Base-by-base conservation (phyloP, 2,329 filamentous ascomycete genomes). In the Anthostomella pinea region DNA sequence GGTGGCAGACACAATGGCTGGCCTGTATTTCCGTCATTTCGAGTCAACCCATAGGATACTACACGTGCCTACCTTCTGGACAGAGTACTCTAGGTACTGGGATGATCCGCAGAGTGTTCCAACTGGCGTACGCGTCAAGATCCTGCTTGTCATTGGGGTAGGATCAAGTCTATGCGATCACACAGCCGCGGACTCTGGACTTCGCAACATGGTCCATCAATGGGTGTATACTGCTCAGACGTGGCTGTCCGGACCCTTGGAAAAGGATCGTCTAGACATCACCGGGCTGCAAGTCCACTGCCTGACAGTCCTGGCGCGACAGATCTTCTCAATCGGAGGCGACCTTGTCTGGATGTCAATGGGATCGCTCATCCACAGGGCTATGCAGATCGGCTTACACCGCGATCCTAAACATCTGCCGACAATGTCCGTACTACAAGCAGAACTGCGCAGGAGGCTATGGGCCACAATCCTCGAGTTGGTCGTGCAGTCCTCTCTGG, bases 21-120 rank as follows among this genome's bases (percentile, higher is more conserved):
- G 51, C 1, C 44, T 69, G 1, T 81, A 80, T 52, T 67, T 77
- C 27, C 53, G 54, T 3, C 69, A 58, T 0, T 77, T 73, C 39
- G 76, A 77, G 40, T 66, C 63, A 2, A 63, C 65, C 0, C 68
- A 75, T 33, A 67, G 73, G 3, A 69, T 80, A 28, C 51, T 80
- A 0, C 75, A 80, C 36, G 52, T 61, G 4, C 73, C 74, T 0
- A 69, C 64, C 0, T 81, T 79, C 41, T 66, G 65, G 63, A 45
- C 57, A 14, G 68, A 75, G 6, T 79, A 77, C 44, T 41, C 58
- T 3, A 52, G 34, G 1, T 72, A 70, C 41, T 78, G 73, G 73
- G 52, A 61, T 3, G 8, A 60, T 3, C 55, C 62, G 0, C 52
- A 56, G 5, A 44, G 6, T 6, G 45, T 49, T 2, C 39, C 50